Conservation (phyloP, 164 flowering plant genomes). For the Vitis amurensis region DNA sequence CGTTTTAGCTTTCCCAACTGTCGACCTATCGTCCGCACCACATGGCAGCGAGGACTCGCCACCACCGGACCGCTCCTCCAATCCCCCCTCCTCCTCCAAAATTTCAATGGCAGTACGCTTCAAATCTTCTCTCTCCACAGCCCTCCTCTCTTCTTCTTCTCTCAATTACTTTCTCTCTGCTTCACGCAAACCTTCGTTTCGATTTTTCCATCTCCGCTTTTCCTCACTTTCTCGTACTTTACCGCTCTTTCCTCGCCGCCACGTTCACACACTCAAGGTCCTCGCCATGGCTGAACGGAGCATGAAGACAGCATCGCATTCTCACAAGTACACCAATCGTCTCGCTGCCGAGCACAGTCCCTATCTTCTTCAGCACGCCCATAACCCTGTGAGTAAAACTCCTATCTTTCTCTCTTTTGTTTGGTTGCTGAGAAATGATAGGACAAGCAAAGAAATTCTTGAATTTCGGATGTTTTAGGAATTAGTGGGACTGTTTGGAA, state of each 20-base stretch:
- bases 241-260: constrained; percentile 17
- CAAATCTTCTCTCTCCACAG: not conserved
- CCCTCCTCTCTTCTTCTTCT: constrained; percentile 21
- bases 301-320: constrained; percentile 19
- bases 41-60: not conserved
- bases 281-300: constrained; percentile 61
- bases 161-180: constrained; percentile 17
- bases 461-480: no score
- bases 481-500: no score
- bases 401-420: not conserved
- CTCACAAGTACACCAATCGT: constrained; percentile 66
- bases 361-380: constrained; percentile 95
- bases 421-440: not conserved
- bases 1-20: no score
- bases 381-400: constrained; percentile 64
- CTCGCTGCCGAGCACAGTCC: constrained; percentile 92
- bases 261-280: constrained; percentile 32
- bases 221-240: constrained; percentile 1
- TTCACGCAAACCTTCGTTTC: not conserved
- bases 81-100: not conserved
- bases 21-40: no score
- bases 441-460: no score
- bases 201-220: not conserved
- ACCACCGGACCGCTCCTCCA: not conserved
- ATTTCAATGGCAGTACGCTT: not conserved